phyloP scores from a whole-genome alignment of 495 filamentous ascomycete species.

The Corynascus novoguineensis region DNA sequence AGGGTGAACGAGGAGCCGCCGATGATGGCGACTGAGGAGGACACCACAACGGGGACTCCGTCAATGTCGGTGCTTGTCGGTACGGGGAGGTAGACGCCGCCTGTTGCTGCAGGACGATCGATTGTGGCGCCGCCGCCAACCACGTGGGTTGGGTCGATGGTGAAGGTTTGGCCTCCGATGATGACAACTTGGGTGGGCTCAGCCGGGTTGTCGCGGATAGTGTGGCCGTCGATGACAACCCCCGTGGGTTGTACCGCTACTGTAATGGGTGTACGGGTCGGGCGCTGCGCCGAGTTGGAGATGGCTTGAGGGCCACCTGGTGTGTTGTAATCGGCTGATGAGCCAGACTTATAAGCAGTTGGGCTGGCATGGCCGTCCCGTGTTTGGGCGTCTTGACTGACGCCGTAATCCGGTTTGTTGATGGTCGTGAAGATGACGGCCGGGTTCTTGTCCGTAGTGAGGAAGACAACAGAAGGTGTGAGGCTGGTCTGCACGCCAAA shows the following conservation, averaged over 20 bases:
- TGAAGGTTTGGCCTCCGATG: slow-evolving; percentile 39
- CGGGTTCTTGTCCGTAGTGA: slow-evolving; percentile 48
- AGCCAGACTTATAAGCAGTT: too few relatives aligned
- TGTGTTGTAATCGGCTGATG: slow-evolving; percentile 29
- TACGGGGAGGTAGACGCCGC: slow-evolving; percentile 25
- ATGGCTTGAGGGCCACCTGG: not conserved
- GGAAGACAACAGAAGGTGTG: slow-evolving; percentile 27
- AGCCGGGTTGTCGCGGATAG: slow-evolving; percentile 34
- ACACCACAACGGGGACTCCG: slow-evolving; percentile 39
- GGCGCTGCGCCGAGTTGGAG: slow-evolving; percentile 7
- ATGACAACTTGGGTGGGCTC: slow-evolving; percentile 35
- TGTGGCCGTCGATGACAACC: slow-evolving; percentile 41
- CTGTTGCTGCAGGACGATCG: slow-evolving; percentile 26
- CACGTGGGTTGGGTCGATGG: slow-evolving; percentile 37
- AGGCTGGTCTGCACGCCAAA: slow-evolving; percentile 16
- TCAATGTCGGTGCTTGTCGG: slow-evolving; percentile 36
- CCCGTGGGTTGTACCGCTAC: slow-evolving; percentile 37
- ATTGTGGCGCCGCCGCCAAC: slow-evolving; percentile 40
- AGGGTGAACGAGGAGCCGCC: slow-evolving; percentile 43
- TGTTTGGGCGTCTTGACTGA: slow-evolving; percentile 22
- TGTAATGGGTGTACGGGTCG: slow-evolving; percentile 27
- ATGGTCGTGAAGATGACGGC: slow-evolving; percentile 40
- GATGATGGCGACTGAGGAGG: slow-evolving; percentile 40
- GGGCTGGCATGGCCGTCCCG: slow-evolving; percentile 23
- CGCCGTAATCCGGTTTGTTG: slow-evolving; percentile 40